Base-by-base conservation (phyloP, 495 filamentous ascomycete genomes). In the Glarea lozoyensis region DNA sequence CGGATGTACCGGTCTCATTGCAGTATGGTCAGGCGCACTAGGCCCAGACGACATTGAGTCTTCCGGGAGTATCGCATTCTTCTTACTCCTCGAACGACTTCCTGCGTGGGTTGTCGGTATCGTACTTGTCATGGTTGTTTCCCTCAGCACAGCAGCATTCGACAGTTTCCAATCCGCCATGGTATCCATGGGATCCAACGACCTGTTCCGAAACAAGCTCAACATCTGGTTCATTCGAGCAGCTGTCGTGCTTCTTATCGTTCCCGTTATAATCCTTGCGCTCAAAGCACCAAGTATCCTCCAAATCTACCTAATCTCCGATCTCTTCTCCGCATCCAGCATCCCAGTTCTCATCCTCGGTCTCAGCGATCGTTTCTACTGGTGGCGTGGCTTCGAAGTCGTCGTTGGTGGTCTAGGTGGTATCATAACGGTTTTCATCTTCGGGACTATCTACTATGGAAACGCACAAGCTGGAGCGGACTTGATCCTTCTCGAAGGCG, bases 291-390 rank as follows among this genome's bases (percentile, higher is more conserved):
- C 83, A 2, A 75, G 70, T 31, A 77, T 88, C 44, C 60, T 88
- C 24, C 78, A 83, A 59, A 86, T 88, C 47, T 88, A 81, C 60
- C 67, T 88, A 24, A 84, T 88, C 35, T 78, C 79, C 13, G 84
- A 88, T 43, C 70, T 87, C 5, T 69, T 86, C 18, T 81, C 80
- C 37, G 78, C 83, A 5, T 71, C 81, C 22, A 68, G 74, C 16
- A 80, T 88, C 29, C 83, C 83, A 1, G 70, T 79, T 4, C 67
- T 88, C 5, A 58, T 84, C 15, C 62, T 88, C 6, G 83, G 83
- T 0, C 60, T 88, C 18, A 73, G 59, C 22, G 70, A 80, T 25
- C 50, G 51, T 2, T 74, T 67, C 59, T 86, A 84, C 60, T 86
- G 73, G 66, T 82, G 82, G 75, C 68, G 78, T 12, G 84, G 84